Evolutionary conservation across 805 yeast species (phyloP), one percentile per base, ranked within the genome.

Genomic region (Nakazawaea populi): DNA sequence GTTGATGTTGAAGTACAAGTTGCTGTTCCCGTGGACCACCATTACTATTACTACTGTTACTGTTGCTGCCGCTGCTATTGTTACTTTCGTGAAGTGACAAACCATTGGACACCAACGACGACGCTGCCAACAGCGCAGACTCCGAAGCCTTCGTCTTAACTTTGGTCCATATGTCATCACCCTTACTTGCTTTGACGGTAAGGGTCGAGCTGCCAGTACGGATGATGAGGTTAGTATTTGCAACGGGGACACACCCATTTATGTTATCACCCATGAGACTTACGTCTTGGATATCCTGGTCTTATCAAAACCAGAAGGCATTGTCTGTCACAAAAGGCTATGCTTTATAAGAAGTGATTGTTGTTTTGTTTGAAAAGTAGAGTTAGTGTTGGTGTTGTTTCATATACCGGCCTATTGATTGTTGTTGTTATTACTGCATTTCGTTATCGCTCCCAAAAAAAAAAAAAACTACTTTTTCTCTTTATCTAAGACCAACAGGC

Each of bases 131-230:
- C 31, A 47, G 24, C 5, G 51, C 51, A 24, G 51, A 48, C n/a
- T 42, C 47, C 1, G 46, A 7, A 30, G 51, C 51, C 27, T 31
- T 42, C 4, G 51, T 11, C 18, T 48, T 48, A 28, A 48, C 51
- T 37, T 31, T 42, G 9, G 46, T 41, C 51, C 51, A 48, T 3
- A 48, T 42, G 30, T 48, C 47, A 42, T 48, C 47, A 10, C 45
- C 37, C 38, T 30, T 48, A 10, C 39, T 41, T 14, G 47, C 51
- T 42, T 36, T 48, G 5, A 48, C 37, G 2, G 38, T 28, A 3
- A 43, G 42, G 14, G 41, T 42, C 5, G 42, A n/a, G 6, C 50
- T 46, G 35, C 11, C 9, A 34, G 27, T 5, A 6, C 9, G 14
- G 12, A 44, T 24, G 35, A 10, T 2, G 24, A 30, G 10, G 38